These are phyloP conservation scores for Thielaviopsis euricoi DNA, from an alignment of 2,329 filamentous ascomycete species.

Conservation along the genomic window DNA sequence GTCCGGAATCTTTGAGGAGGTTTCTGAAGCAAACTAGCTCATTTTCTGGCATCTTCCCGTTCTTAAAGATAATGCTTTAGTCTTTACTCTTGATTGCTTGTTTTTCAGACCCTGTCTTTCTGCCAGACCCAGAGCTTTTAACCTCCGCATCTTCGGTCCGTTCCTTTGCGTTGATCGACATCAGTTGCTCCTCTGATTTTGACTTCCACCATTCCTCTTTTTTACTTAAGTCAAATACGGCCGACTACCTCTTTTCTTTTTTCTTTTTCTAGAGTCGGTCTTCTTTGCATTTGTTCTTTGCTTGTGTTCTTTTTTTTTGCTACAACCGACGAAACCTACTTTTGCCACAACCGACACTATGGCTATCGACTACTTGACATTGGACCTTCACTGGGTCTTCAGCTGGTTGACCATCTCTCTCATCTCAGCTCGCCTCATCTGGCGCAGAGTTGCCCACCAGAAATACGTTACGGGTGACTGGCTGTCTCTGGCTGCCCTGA, in stretches of 20 bases:
- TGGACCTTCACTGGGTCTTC: conserved; percentile 15
- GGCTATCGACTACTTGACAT: conserved; percentile 7
- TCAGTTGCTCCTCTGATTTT: neutral
- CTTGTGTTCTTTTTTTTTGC: too few species aligned
- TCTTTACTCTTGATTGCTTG: too few species aligned
- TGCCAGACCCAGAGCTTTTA: too few species aligned
- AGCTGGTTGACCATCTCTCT: conserved; percentile 15
- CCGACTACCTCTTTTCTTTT: neutral
- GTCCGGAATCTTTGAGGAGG: too few species aligned
- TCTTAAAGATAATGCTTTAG: too few species aligned
- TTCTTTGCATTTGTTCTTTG: neutral
- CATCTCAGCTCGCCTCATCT: conserved; percentile 14
- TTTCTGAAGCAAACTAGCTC: too few species aligned
- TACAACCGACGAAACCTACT: too few species aligned
- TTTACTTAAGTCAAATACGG: neutral
- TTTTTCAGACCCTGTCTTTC: too few species aligned
- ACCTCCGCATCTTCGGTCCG: too few species aligned
- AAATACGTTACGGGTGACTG: conserved; percentile 15
- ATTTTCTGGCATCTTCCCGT: too few species aligned
- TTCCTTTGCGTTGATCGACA: too few species aligned
- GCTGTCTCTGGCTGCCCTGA: conserved; percentile 23
- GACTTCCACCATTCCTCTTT: neutral
- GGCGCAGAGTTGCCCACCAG: conserved; percentile 14
- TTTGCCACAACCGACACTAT: neutral
- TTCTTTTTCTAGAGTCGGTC: too few species aligned